A percentile compares a stretch with the other conserved stretches of the same genome.
Evolutionary conservation across 2,329 filamentous ascomycete species (phyloP).

Genomic region (Zalaria obscura): DNA sequence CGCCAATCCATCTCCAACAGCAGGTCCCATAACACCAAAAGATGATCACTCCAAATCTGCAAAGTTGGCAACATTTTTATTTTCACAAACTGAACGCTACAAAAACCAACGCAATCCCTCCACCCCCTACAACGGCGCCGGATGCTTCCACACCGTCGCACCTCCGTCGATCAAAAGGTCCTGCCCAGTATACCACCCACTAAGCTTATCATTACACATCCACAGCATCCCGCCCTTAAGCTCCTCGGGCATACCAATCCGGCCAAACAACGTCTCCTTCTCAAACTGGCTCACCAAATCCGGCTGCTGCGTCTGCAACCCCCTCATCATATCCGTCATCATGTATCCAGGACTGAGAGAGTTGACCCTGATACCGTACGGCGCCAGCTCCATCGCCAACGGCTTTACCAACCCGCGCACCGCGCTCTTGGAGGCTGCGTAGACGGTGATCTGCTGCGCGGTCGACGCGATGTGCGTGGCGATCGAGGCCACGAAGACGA

Average conservation of each 20-base stretch:
- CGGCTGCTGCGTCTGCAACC: slow-evolving; percentile 3
- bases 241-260: slow-evolving; percentile 28
- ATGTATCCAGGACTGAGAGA: slow-evolving; percentile 16
- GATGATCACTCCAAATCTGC: too few species aligned
- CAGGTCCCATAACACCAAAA: too few species aligned
- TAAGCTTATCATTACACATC: slow-evolving; percentile 30
- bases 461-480: slow-evolving; percentile 17
- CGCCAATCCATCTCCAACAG: too few species aligned
- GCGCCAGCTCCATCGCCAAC: slow-evolving; percentile 8
- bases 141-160: neutral
- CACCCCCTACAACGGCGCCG: neutral
- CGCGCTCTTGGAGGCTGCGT: slow-evolving; percentile 17
- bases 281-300: neutral
- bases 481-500: slow-evolving; percentile 22
- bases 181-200: slow-evolving; percentile 24
- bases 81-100: too few species aligned
- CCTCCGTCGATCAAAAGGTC: slow-evolving; percentile 35
- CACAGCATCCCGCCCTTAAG: slow-evolving; percentile 36
- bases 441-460: slow-evolving; percentile 18
- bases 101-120: too few species aligned
- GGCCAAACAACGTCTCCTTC: slow-evolving; percentile 4
- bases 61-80: too few species aligned
- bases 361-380: slow-evolving; percentile 18
- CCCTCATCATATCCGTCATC: slow-evolving; percentile 12
- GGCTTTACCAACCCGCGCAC: slow-evolving; percentile 14